A percentile compares a stretch with the other conserved stretches of the same genome.
These are phyloP conservation scores for Plasmodium falciparum DNA, from an alignment of 169 alveolate genomes.

Conservation along the genomic window DNA sequence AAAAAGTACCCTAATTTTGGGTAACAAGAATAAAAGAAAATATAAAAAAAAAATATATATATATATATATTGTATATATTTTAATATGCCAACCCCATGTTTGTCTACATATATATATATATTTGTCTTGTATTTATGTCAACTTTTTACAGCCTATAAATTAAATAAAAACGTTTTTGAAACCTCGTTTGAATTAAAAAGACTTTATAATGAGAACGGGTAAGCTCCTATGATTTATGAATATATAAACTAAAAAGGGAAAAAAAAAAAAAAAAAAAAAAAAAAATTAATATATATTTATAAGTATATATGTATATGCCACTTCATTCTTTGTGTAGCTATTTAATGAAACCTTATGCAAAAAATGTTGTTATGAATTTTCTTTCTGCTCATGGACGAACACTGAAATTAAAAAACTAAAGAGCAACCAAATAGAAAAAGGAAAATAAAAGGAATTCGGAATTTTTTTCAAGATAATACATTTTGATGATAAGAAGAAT, in stretches of 20 bases:
- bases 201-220: slow-evolving; percentile 55
- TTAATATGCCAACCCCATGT: neutral
- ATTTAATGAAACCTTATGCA: slow-evolving; percentile 21
- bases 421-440: neutral
- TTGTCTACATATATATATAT: neutral
- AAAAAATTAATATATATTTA: neutral
- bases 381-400: slow-evolving; percentile 25
- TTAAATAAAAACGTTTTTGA: slow-evolving; percentile 14
- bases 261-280: neutral
- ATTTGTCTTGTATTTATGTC: neutral
- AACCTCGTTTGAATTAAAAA: slow-evolving; percentile 40
- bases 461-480: no score
- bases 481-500: no score
- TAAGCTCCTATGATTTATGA: neutral
- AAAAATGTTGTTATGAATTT: slow-evolving; percentile 24
- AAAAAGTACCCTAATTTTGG: slow-evolving; percentile 16
- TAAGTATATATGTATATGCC: neutral
- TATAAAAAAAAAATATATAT: no score
- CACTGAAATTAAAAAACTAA: slow-evolving; percentile 12
- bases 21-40: slow-evolving; percentile 26
- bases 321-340: slow-evolving; percentile 1
- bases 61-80: neutral
- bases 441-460: neutral
- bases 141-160: slow-evolving; percentile 17
- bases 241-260: neutral